Conservation (phyloP, 495 filamentous ascomycete genomes). For the Aspergillus funiculosus region DNA sequence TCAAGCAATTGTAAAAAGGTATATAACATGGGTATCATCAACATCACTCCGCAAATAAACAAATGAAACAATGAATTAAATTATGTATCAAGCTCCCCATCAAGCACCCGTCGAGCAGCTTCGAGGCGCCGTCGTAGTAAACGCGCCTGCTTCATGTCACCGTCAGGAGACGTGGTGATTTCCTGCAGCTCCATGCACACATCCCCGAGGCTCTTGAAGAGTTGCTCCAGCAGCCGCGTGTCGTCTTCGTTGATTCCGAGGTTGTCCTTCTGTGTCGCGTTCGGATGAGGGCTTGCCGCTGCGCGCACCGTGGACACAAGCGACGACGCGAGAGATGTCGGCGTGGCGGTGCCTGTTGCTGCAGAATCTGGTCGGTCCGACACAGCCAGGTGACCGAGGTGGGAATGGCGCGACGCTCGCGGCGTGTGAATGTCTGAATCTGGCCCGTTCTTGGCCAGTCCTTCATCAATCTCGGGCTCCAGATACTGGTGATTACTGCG, state of each 20-base stretch:
- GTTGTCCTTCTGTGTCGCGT: conserved; percentile 17
- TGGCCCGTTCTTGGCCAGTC: not conserved
- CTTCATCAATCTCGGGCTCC: conserved; percentile 15
- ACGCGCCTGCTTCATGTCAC: conserved; percentile 54
- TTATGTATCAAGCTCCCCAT: conserved; percentile 51
- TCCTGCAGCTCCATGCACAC: conserved; percentile 64
- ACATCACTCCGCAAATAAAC: not conserved
- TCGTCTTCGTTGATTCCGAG: conserved; percentile 60
- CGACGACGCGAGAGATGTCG: conserved; percentile 34
- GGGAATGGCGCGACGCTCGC: conserved; percentile 14
- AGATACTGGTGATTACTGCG: conserved; percentile 22
- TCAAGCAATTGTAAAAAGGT: too few relatives aligned
- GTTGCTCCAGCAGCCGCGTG: conserved; percentile 65
- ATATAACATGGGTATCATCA: conserved; percentile 12
- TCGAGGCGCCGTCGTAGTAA: conserved; percentile 65
- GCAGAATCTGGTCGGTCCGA: conserved; percentile 28
- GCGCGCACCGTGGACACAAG: conserved; percentile 39
- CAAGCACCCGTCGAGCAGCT: conserved; percentile 62
- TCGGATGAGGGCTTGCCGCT: conserved; percentile 34
- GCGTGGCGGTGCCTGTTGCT: conserved; percentile 29
- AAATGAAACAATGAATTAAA: conserved; percentile 7
- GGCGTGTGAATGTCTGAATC: conserved; percentile 16
- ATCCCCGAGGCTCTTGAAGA: conserved; percentile 68
- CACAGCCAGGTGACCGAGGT: not conserved
- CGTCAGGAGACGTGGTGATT: conserved; percentile 37